A percentile compares a stretch with the other conserved stretches of the same genome.
Evolutionary conservation across 306 rosid genomes (phyloP).

Genomic region (Biancaea sappan): DNA sequence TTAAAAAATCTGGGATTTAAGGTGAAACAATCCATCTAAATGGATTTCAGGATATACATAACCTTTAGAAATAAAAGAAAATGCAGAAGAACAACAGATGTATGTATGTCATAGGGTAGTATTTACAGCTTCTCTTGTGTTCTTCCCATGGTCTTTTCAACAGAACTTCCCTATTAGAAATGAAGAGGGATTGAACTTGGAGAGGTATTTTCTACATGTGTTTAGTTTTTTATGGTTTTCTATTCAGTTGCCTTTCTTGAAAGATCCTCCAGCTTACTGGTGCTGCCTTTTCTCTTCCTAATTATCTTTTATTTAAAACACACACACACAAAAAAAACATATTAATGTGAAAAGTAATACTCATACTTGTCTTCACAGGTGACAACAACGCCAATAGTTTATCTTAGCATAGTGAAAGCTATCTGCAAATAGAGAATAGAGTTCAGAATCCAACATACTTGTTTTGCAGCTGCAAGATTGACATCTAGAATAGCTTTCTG

Average conservation of each 20-base stretch:
- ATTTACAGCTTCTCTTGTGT: neutral
- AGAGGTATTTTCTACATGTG: neutral
- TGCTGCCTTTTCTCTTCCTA: too few relatives aligned
- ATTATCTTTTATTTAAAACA: too few relatives aligned
- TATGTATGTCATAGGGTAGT: neutral
- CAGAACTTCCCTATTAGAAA: neutral
- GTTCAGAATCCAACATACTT: conserved; percentile 50
- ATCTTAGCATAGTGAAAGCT: conserved; percentile 20
- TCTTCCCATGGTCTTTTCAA: neutral
- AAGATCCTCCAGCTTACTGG: too few relatives aligned
- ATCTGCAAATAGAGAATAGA: conserved; percentile 31
- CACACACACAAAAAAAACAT: too few relatives aligned
- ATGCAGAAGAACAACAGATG: conserved; percentile 5
- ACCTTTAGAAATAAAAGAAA: neutral
- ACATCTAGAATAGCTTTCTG: conserved; percentile 89
- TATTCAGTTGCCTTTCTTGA: too few relatives aligned
- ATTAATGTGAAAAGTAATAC: neutral
- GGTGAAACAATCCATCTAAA: conserved; percentile 9
- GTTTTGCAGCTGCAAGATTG: conserved; percentile 95
- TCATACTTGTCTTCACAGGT: conserved; percentile 5
- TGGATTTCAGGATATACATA: neutral
- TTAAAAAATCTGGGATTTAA: conserved; percentile 11
- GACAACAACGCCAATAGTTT: conserved; percentile 23
- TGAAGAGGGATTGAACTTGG: neutral
- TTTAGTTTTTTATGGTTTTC: too few relatives aligned